A percentile compares a stretch with the other conserved stretches of the same genome.
Conservation (phyloP, 495 filamentous ascomycete genomes). For the Neurospora discreta region DNA sequence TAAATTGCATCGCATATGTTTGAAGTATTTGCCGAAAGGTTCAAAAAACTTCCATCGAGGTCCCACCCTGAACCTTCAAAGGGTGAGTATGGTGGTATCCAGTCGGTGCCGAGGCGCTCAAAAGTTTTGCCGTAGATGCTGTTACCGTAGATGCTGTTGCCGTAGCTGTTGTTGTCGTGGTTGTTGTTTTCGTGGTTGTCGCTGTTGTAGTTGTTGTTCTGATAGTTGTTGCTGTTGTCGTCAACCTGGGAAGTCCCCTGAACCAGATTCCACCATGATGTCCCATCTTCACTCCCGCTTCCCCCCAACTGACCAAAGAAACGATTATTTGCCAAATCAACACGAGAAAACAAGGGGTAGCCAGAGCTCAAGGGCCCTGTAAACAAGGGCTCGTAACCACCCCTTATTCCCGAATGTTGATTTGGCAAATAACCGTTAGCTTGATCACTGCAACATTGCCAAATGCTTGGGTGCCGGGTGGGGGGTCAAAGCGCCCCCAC, state of each 20-base stretch:
- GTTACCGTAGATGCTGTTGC: background rate
- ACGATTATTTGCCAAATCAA: background rate
- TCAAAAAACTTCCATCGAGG: background rate
- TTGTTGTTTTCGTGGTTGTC: background rate
- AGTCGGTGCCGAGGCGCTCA: background rate
- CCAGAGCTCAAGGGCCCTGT: background rate
- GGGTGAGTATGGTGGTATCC: background rate
- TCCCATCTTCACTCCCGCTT: background rate
- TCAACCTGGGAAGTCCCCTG: background rate
- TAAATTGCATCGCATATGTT: background rate
- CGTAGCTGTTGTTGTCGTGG: background rate
- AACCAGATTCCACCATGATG: background rate
- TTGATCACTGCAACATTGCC: background rate
- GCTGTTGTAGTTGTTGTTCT: background rate
- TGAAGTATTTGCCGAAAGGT: background rate
- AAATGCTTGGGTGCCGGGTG: background rate
- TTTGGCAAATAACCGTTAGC: background rate
- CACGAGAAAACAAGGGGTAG: background rate
- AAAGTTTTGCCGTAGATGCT: background rate
- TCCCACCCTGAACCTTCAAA: background rate
- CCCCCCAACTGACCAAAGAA: background rate
- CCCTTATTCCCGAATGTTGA: background rate
- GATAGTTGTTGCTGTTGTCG: background rate
- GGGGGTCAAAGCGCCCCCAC: background rate
- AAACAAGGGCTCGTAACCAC: background rate